Evolutionary conservation across 441 rosid species (phyloP).

Genomic region (Adansonia rubrostipa): DNA sequence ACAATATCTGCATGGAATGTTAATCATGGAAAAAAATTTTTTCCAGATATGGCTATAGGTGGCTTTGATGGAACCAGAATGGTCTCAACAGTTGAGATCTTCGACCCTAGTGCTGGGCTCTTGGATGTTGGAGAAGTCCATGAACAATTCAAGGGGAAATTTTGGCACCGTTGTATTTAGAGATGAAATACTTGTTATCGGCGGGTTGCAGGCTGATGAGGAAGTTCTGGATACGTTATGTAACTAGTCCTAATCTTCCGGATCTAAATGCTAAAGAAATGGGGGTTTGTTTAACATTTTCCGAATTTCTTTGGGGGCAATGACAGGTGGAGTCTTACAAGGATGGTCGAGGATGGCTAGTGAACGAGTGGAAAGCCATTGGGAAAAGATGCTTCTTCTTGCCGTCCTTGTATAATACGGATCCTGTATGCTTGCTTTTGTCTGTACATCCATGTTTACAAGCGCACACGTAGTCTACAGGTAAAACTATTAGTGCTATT

Average conservation of each 20-base stretch:
- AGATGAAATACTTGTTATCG: slow-evolving; percentile 38
- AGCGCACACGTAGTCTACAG: neutral
- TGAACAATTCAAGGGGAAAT: slow-evolving; percentile 37
- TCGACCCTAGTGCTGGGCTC: slow-evolving; percentile 43
- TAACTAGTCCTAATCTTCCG: neutral
- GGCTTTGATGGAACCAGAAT: slow-evolving; percentile 41
- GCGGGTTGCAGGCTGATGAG: slow-evolving; percentile 33
- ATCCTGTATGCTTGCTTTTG: neutral
- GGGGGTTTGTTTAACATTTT: neutral
- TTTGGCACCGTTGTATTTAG: slow-evolving; percentile 36
- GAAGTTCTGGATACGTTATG: slow-evolving; percentile 32
- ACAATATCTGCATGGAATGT: neutral
- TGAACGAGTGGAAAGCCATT: slow-evolving; percentile 32
- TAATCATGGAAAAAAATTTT: neutral
- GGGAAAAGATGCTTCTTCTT: slow-evolving; percentile 44
- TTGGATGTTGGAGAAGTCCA: slow-evolving; percentile 39
- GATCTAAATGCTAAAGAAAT: neutral
- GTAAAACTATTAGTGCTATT: neutral
- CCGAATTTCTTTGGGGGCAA: neutral
- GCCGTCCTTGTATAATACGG: slow-evolving; percentile 24
- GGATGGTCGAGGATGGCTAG: slow-evolving; percentile 41
- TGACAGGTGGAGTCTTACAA: slow-evolving; percentile 43
- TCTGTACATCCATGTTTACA: neutral
- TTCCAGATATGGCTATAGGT: slow-evolving; percentile 46
- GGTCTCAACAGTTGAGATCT: slow-evolving; percentile 41